Evolutionary conservation across 768 basidiomycete genomes (phyloP).

Genomic region (Suillus weaverae): DNA sequence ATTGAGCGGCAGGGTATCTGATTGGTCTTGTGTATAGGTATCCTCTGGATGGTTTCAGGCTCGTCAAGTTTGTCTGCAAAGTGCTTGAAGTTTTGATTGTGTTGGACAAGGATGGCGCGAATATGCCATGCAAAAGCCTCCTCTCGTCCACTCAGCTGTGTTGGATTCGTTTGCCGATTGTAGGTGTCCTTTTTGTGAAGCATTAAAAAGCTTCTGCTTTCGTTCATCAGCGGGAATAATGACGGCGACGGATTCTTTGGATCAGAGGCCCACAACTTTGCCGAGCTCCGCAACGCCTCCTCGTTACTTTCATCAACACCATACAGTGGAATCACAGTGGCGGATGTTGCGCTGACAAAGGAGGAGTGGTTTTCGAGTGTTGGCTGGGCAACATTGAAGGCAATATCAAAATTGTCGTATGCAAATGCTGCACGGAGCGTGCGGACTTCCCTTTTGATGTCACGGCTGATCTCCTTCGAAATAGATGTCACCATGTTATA

Average conservation of each 20-base stretch:
- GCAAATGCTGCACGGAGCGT: slow-evolving; percentile 30
- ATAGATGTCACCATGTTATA: slow-evolving; percentile 28
- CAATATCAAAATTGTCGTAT: slow-evolving; percentile 46
- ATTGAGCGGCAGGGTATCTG: slow-evolving; percentile 6
- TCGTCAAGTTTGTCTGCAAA: not conserved
- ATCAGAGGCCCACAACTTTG: not conserved
- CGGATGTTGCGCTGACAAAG: not conserved
- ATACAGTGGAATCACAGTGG: not conserved
- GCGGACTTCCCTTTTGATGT: slow-evolving; percentile 25
- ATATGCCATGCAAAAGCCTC: not conserved
- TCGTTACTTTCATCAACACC: not conserved
- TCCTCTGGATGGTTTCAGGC: not conserved
- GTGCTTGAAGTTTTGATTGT: not conserved
- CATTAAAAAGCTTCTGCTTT: not conserved
- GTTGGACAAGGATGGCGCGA: not conserved
- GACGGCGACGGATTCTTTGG: not conserved
- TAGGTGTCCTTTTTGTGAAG: slow-evolving; percentile 1
- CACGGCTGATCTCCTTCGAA: slow-evolving; percentile 20
- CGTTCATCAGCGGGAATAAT: not conserved
- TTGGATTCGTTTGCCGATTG: not conserved
- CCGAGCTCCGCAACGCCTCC: not conserved
- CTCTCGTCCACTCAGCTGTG: not conserved
- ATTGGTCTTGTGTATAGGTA: not conserved
- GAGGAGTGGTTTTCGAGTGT: not conserved
- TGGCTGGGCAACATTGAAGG: slow-evolving; percentile 30